Conservation (phyloP, 129 eudicot genomes). For the Pulicaria dysenterica region DNA sequence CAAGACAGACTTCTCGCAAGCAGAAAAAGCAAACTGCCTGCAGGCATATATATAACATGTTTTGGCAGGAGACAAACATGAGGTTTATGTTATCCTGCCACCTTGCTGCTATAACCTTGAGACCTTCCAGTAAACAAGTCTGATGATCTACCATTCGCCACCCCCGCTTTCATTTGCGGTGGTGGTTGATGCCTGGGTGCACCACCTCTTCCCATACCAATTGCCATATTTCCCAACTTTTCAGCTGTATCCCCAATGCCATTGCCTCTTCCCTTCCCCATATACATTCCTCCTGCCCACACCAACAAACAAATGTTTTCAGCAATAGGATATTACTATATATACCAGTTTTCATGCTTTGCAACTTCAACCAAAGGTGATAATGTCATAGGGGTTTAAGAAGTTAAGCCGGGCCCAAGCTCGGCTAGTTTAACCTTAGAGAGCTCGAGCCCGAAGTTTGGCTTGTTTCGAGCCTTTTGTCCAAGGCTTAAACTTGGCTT, state of each 20-base stretch:
- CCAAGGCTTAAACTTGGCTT: too few species aligned
- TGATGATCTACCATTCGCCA: slow-evolving; percentile 53
- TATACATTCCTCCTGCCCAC: slow-evolving; percentile 46
- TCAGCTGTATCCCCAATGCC: slow-evolving; percentile 58
- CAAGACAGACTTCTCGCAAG: slow-evolving; percentile 2
- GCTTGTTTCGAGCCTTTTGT: too few species aligned
- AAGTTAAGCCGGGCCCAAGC: too few species aligned
- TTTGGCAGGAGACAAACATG: background rate
- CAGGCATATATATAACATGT: background rate
- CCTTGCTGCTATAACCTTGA: slow-evolving; percentile 59
- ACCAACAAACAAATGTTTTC: background rate
- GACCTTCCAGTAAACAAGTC: slow-evolving; percentile 60
- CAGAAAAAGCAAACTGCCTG: slow-evolving; percentile 13
- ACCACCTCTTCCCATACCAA: slow-evolving; percentile 48
- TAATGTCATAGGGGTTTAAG: too few species aligned
- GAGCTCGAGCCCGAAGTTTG: too few species aligned
- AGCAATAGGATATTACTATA: background rate
- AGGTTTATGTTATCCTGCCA: slow-evolving; percentile 57
- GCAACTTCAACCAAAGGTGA: too few species aligned
- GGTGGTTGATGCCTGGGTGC: slow-evolving; percentile 39
- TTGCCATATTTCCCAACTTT: slow-evolving; percentile 61
- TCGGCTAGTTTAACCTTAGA: too few species aligned
- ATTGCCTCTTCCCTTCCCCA: slow-evolving; percentile 52
- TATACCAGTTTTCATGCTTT: too few species aligned
- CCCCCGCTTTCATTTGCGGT: slow-evolving; percentile 77